These are phyloP conservation scores for Orbilia oligospora DNA, from an alignment of 2,329 filamentous ascomycete species.

Conservation along the genomic window DNA sequence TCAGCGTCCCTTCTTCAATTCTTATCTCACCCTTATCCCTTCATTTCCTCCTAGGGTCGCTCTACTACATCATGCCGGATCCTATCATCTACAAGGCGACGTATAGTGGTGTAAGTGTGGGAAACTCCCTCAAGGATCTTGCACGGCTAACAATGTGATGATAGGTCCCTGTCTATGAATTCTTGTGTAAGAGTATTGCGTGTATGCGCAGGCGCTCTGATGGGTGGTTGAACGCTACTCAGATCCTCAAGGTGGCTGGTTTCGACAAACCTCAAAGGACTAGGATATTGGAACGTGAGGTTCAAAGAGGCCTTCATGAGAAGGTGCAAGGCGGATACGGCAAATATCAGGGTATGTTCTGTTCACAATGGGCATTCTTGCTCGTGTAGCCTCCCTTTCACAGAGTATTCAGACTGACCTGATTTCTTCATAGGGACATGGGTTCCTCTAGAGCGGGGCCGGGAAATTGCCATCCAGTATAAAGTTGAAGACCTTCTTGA, in stretches of 20 bases:
- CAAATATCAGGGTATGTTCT: constrained; percentile 86
- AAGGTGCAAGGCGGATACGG: constrained; percentile 99
- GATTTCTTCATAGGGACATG: constrained; percentile 79
- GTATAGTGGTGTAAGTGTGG: constrained; percentile 74
- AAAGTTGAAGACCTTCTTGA: constrained; percentile 85
- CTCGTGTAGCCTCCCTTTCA: neutral
- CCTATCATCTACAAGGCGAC: constrained; percentile 76
- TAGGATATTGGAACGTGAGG: constrained; percentile 93
- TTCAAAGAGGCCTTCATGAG: constrained; percentile 95
- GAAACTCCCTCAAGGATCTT: neutral
- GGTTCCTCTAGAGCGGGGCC: constrained; percentile 88
- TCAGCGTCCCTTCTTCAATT: neutral
- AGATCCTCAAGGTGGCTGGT: constrained; percentile 95
- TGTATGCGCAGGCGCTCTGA: constrained; percentile 89
- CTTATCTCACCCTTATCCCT: neutral
- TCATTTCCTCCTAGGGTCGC: neutral
- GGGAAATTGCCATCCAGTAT: constrained; percentile 86
- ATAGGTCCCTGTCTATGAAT: constrained; percentile 95
- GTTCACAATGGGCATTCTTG: neutral
- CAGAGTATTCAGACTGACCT: constrained; percentile 50
- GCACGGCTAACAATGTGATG: constrained; percentile 48
- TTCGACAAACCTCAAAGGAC: constrained; percentile 98
- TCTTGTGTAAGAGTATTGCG: constrained; percentile 83
- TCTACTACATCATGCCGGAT: constrained; percentile 51
- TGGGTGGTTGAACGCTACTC: constrained; percentile 99